phyloP scores from a whole-genome alignment of 2,329 filamentous ascomycete genomes.

The Verticillium zaregamsianum region DNA sequence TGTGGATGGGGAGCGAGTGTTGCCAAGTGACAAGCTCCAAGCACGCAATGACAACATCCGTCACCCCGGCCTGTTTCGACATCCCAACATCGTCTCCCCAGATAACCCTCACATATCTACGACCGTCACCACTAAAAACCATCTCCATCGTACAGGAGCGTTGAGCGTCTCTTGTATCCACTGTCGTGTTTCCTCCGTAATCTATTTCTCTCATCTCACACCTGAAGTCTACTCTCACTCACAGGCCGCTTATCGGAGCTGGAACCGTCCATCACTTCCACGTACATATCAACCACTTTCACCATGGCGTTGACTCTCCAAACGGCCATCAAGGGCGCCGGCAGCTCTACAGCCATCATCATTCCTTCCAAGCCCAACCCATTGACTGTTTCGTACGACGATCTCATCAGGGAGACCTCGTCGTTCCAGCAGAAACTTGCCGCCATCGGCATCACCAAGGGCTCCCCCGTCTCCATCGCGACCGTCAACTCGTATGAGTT shows the following conservation, averaged over 20 bases:
- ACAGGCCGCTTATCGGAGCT: not conserved
- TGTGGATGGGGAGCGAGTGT: not conserved
- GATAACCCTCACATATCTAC: not conserved
- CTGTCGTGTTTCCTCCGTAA: not conserved
- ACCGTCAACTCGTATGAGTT: constrained; percentile 84
- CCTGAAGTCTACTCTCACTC: not conserved
- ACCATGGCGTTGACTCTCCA: constrained; percentile 42
- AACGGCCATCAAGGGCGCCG: constrained; percentile 42
- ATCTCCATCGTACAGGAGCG: not conserved
- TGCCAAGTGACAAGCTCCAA: not conserved
- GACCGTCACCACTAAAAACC: not conserved
- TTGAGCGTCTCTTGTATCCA: not conserved
- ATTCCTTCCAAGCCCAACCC: constrained; percentile 61
- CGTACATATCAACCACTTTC: not conserved
- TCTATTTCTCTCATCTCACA: not conserved
- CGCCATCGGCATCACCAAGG: constrained; percentile 63
- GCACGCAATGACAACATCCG: constrained; percentile 1
- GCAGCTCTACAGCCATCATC: constrained; percentile 59
- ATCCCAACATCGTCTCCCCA: not conserved
- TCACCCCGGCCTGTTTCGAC: not conserved
- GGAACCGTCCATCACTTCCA: not conserved
- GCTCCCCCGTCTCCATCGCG: constrained; percentile 75
- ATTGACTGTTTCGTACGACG: constrained; percentile 65
- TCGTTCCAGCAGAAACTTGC: constrained; percentile 77
- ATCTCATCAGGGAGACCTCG: constrained; percentile 61